A percentile compares a stretch with the other conserved stretches of the same genome.
Conservation (phyloP, 2,329 filamentous ascomycete genomes). For the Paecilomyces fulvus region DNA sequence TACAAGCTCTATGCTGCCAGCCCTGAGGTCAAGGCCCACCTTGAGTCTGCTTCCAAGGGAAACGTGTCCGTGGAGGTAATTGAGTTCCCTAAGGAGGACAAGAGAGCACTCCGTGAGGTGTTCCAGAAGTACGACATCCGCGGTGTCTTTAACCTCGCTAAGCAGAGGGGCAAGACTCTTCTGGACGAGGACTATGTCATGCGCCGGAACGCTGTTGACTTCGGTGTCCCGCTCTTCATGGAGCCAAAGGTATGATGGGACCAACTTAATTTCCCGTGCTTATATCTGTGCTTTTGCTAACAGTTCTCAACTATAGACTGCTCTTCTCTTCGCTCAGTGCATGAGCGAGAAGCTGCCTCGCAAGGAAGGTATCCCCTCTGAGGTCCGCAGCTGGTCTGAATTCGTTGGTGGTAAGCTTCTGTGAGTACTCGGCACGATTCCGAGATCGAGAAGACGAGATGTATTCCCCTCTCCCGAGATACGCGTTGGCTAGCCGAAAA, state of each 20-base stretch:
- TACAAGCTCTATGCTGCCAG: constrained; percentile 92
- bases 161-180: constrained; percentile 70
- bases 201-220: constrained; percentile 96
- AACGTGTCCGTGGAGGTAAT: constrained; percentile 75
- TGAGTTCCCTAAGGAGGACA: constrained; percentile 93
- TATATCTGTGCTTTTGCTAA: not conserved
- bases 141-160: constrained; percentile 90
- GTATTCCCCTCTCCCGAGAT: constrained; percentile 1
- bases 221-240: constrained; percentile 96
- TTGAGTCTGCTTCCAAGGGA: constrained; percentile 63
- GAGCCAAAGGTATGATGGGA: constrained; percentile 72
- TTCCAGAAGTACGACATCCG: constrained; percentile 96
- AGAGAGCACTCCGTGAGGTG: constrained; percentile 85
- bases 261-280: not conserved
- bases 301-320: constrained; percentile 57
- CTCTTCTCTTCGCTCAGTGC: constrained; percentile 89
- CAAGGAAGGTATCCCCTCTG: constrained; percentile 75
- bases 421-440: constrained; percentile 20
- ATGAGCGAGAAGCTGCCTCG: constrained; percentile 95
- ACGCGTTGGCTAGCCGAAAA: not conserved
- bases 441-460: constrained; percentile 12
- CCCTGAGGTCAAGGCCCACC: constrained; percentile 68
- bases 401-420: constrained; percentile 67
- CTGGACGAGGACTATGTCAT: constrained; percentile 96
- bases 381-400: constrained; percentile 91